Evolutionary conservation across 2,329 filamentous ascomycete species (phyloP).

Genomic region (Cercospora zeae-maydis): DNA sequence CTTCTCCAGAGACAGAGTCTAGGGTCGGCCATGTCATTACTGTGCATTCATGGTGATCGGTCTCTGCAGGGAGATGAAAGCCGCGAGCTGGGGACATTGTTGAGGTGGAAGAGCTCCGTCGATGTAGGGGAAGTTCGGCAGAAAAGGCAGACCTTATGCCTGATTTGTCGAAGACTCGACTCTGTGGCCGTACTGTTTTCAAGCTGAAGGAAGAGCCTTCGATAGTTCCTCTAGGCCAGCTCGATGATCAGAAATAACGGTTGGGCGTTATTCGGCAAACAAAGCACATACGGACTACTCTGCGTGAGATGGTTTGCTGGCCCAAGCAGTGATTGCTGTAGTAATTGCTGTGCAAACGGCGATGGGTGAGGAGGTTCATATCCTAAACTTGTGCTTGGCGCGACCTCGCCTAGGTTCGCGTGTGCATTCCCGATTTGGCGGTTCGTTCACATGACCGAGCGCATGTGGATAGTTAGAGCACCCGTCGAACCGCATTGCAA

Average conservation of each 20-base stretch:
- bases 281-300: background rate
- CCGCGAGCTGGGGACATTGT: background rate
- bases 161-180: background rate
- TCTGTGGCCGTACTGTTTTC: background rate
- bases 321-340: background rate
- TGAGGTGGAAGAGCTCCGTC: background rate
- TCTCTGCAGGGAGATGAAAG: slow-evolving; percentile 15
- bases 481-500: background rate
- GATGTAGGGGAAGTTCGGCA: background rate
- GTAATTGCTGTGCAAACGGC: background rate
- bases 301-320: background rate
- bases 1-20: slow-evolving; percentile 6
- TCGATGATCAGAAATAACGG: background rate
- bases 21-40: slow-evolving; percentile 17
- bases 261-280: background rate
- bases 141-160: background rate
- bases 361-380: background rate
- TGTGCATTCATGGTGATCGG: slow-evolving; percentile 11
- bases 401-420: background rate
- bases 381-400: background rate
- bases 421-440: slow-evolving; percentile 1
- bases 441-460: background rate
- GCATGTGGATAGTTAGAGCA: too few species aligned
- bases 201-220: background rate
- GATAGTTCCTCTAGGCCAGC: background rate